Evolutionary conservation across 1,284 basidiomycete genomes (phyloP).

Genomic region (Naganishia cerealis): DNA sequence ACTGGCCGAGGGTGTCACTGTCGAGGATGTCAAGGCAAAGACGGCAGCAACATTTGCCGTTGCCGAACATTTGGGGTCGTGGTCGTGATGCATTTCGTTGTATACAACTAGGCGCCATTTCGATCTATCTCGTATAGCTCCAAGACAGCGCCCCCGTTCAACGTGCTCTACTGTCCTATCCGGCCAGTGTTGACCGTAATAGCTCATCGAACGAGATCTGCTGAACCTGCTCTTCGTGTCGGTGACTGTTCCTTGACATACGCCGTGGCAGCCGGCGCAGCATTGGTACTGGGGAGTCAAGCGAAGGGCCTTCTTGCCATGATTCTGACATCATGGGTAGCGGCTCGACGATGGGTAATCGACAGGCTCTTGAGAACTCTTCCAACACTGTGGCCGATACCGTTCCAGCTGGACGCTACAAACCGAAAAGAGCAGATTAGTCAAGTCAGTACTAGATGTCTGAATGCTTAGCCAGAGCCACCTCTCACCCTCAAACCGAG

Average conservation of each 20-base stretch:
- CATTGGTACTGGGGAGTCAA: conserved; percentile 38
- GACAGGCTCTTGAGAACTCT: conserved; percentile 42
- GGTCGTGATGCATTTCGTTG: conserved; percentile 32
- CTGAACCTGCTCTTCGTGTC: conserved; percentile 7
- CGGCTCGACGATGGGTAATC: conserved; percentile 36
- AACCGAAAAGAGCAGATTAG: not conserved
- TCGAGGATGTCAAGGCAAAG: conserved; percentile 81
- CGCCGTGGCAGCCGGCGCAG: conserved; percentile 40
- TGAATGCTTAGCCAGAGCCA: not conserved
- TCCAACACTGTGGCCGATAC: conserved; percentile 41
- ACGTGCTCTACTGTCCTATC: conserved; percentile 9
- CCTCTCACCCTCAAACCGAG: conserved; percentile 36
- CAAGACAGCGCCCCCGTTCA: not conserved
- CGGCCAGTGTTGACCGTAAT: conserved; percentile 39
- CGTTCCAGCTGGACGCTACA: conserved; percentile 41
- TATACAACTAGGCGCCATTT: conserved; percentile 4
- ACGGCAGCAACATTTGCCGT: conserved; percentile 73
- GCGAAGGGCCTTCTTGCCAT: not conserved
- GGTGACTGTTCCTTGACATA: conserved; percentile 14
- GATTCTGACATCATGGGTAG: conserved; percentile 12
- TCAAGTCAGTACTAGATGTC: not conserved
- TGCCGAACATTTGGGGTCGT: conserved; percentile 50
- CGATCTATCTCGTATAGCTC: not conserved
- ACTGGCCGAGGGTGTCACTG: conserved; percentile 74
- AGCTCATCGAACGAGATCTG: conserved; percentile 40